Conservation (phyloP, 768 basidiomycete genomes). For the Calvatia gigantea region DNA sequence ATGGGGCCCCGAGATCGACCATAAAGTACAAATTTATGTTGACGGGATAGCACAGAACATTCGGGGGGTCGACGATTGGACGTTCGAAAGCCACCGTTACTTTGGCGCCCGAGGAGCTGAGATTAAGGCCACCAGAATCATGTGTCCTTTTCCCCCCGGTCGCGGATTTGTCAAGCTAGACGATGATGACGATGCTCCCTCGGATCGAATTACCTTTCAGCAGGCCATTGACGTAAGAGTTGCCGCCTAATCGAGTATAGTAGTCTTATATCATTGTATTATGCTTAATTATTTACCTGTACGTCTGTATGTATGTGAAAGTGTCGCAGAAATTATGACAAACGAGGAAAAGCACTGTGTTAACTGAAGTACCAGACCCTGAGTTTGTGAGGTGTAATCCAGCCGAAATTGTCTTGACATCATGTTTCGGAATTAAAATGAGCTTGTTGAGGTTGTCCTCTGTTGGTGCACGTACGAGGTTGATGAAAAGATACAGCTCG, state of each 20-base stretch:
- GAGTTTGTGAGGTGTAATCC: too few relatives aligned
- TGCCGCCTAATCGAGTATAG: not conserved
- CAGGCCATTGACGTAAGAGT: not conserved
- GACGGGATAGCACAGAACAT: conserved; percentile 45
- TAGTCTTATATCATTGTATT: not conserved
- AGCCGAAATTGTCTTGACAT: too few relatives aligned
- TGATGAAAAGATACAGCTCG: too few relatives aligned
- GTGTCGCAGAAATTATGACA: not conserved
- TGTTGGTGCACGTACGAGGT: too few relatives aligned
- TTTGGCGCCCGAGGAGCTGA: conserved; percentile 25
- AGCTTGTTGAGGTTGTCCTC: too few relatives aligned
- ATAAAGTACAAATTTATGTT: conserved; percentile 33
- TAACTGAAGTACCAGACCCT: too few relatives aligned
- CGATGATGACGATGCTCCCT: not conserved
- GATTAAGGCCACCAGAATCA: conserved; percentile 17
- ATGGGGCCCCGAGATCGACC: conserved; percentile 39
- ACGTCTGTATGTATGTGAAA: not conserved
- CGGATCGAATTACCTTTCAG: not conserved
- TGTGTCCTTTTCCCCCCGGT: conserved; percentile 16
- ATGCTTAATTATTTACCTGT: not conserved
- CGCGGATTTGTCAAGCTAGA: conserved; percentile 1
- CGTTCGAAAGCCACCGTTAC: conserved; percentile 44
- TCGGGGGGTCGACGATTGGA: conserved; percentile 41
- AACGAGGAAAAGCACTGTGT: not conserved
- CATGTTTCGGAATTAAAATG: too few relatives aligned